Evolutionary conservation across 352 stramenopile genomes (phyloP), one percentile per base, ranked within the genome.

Genomic region (Pythium sp.): DNA sequence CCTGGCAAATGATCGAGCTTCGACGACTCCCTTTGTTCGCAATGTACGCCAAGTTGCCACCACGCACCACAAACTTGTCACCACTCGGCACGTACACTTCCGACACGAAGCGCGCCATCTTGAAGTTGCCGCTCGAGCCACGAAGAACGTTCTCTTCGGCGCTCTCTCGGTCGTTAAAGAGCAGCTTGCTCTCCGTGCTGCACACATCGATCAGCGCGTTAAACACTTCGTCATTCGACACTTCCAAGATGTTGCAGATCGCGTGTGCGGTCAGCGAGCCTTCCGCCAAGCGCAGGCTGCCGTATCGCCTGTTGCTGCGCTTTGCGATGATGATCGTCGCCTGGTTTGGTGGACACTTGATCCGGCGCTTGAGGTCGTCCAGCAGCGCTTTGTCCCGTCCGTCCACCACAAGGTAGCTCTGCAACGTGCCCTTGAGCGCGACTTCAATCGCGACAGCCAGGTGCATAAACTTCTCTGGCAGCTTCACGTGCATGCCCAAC

Each of bases 281-380:
- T 34, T 88, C 78, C 5, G 86, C 76, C 0, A 93, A 24, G 12
- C 81, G 81, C 30, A 95, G 64, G 62, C 82, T 86, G 2, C 61
- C 62, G 38, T 95, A 92, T 11, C 83, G 72, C 9, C 74, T 68
- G n/a, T 75, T 73, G 38, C 61, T 78, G 4, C 87, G 80, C 63
- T 87, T 78, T 1, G 85, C 80, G 68, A 95, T 95, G 62, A 95
- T 87, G 36, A 93, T 94, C 26, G 81, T 82, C n/a, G 84, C 85
- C 67, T 91, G 81, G 53, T 91, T 93, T 2, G 75, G 73, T 5
- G 79, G 79, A 62, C 82, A 93, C 57, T 87, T 83, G 61, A 78
- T 77, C 20, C 77, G 82, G 6, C 81, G 79, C 70, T 93, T 95
- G 49, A 95, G 65, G 6, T 91, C 73, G 38, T 95, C 87, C 26